phyloP scores from a whole-genome alignment of 345 rosid genomes.

The Salix suchowensis region DNA sequence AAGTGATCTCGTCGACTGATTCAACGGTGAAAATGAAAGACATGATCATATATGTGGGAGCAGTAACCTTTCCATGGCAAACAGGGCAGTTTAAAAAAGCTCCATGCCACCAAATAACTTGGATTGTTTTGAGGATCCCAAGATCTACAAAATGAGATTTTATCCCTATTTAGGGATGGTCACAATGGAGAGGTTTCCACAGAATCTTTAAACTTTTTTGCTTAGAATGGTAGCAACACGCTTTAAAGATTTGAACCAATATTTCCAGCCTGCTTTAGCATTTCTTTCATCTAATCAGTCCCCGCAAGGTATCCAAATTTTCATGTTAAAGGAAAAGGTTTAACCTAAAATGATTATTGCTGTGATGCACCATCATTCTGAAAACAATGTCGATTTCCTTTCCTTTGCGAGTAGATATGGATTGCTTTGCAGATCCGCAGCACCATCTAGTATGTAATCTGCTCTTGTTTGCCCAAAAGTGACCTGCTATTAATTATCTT shows the following conservation, averaged over 20 bases:
- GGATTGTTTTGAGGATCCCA: conserved; percentile 23
- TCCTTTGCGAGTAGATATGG: too few relatives aligned
- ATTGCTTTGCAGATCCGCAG: neutral
- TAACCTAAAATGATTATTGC: too few relatives aligned
- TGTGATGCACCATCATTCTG: too few relatives aligned
- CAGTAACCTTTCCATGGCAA: neutral
- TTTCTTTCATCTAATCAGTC: neutral
- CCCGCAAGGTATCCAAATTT: too few relatives aligned
- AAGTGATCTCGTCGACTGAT: neutral
- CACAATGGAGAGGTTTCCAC: conserved; percentile 10
- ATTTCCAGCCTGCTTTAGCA: neutral
- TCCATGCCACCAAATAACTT: neutral
- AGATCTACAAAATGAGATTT: conserved; percentile 26
- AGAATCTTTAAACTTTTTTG: conserved; percentile 14
- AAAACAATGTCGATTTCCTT: too few relatives aligned
- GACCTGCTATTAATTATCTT: neutral
- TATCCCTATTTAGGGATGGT: conserved; percentile 15
- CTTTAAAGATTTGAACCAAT: neutral
- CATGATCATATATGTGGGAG: neutral
- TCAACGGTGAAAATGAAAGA: neutral
- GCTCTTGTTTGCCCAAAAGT: neutral
- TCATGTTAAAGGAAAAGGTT: too few relatives aligned
- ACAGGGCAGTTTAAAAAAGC: neutral
- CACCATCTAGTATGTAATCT: neutral
- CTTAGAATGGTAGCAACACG: neutral